Conservation (phyloP, 169 alveolate genomes). For the Perkinsus marinus region DNA sequence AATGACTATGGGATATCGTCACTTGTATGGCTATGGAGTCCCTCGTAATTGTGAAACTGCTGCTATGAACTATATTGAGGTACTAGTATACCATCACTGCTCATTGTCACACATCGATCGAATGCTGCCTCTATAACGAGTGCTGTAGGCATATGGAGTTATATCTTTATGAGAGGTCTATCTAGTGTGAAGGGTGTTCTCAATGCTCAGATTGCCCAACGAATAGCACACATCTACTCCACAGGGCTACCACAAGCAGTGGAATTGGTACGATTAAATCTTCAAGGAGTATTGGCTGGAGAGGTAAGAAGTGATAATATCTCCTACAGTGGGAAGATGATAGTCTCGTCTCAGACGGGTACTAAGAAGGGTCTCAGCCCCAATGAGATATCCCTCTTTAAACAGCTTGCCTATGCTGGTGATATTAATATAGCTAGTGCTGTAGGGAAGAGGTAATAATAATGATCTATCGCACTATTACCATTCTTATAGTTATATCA, state of each 20-base stretch:
- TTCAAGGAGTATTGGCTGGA: background rate
- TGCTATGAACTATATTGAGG: slow-evolving; percentile 10
- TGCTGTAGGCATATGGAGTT: too few species aligned
- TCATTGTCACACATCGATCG: background rate
- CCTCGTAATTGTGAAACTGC: slow-evolving; percentile 7
- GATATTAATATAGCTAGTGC: slow-evolving; percentile 20
- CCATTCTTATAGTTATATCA: too few species aligned
- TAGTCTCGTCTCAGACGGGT: background rate
- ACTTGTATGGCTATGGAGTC: slow-evolving; percentile 7
- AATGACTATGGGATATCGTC: slow-evolving; percentile 11
- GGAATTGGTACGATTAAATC: slow-evolving; percentile 25
- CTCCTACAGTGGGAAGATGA: background rate
- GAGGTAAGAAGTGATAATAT: background rate
- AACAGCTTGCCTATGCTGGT: slow-evolving; percentile 22
- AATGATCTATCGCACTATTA: too few species aligned
- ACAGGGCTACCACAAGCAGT: slow-evolving; percentile 40
- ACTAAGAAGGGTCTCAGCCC: slow-evolving; percentile 9
- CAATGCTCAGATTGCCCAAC: background rate
- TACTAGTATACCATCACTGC: background rate
- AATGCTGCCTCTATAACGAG: too few species aligned
- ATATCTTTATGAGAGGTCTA: too few species aligned
- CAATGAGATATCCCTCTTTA: slow-evolving; percentile 19
- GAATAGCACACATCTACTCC: slow-evolving; percentile 13
- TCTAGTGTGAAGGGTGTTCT: too few species aligned
- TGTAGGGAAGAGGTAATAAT: slow-evolving; percentile 19